These are phyloP conservation scores for Malassezia psittaci DNA, from an alignment of 1,284 basidiomycete species.

Conservation along the genomic window DNA sequence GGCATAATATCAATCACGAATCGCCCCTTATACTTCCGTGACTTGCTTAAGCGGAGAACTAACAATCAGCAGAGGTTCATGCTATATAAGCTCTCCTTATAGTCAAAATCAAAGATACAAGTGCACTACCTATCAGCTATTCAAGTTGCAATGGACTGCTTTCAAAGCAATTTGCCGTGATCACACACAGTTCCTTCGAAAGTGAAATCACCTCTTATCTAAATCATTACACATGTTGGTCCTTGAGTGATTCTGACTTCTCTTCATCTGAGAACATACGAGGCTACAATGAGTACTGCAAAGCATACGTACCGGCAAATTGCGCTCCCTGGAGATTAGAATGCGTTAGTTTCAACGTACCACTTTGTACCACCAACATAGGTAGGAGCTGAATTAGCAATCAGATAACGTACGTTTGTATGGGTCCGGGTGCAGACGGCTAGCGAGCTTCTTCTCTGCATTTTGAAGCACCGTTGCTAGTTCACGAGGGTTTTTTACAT, in stretches of 20 bases:
- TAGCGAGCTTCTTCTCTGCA: slow-evolving; percentile 66
- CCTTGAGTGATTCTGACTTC: slow-evolving; percentile 42
- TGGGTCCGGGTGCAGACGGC: slow-evolving; percentile 72
- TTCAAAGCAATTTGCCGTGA: too few species aligned
- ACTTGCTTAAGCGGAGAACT: too few species aligned
- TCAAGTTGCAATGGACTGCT: too few species aligned
- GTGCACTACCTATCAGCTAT: too few species aligned
- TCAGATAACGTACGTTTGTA: slow-evolving; percentile 62
- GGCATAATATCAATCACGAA: too few species aligned
- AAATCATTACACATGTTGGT: slow-evolving; percentile 17
- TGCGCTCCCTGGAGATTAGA: slow-evolving; percentile 24
- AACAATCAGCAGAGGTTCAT: too few species aligned
- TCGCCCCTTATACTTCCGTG: too few species aligned
- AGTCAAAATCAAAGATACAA: too few species aligned
- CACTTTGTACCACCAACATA: slow-evolving; percentile 47
- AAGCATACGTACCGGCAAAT: slow-evolving; percentile 21
- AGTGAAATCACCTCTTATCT: too few species aligned
- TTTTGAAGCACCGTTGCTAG: slow-evolving; percentile 68
- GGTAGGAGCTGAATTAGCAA: slow-evolving; percentile 32
- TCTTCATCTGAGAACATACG: slow-evolving; percentile 44
- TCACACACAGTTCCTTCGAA: too few species aligned
- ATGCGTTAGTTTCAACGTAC: slow-evolving; percentile 14
- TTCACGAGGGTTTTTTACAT: slow-evolving; percentile 76
- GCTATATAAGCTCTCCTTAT: too few species aligned
- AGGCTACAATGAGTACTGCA: slow-evolving; percentile 18